These are phyloP conservation scores for Pinus tabuliformis DNA, from an alignment of 75 land plant genomes.

Conservation along the genomic window DNA sequence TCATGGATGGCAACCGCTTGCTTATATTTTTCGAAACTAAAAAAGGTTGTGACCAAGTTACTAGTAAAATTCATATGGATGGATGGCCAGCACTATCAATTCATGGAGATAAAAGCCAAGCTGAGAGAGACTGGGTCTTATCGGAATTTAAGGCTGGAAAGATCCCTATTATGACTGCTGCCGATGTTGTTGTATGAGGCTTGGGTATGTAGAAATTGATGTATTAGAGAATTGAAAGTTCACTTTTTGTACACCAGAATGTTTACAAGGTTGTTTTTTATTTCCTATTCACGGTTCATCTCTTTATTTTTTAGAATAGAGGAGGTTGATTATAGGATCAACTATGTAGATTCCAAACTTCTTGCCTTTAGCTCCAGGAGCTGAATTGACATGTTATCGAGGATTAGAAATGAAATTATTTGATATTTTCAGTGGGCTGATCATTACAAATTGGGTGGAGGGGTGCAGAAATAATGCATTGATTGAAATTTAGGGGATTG, in stretches of 20 bases:
- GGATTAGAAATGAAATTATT: not conserved
- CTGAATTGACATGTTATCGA: not conserved
- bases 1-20: constrained; percentile 94
- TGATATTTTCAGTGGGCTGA: constrained; percentile 1
- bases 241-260: not conserved
- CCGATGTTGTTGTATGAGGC: constrained; percentile 99
- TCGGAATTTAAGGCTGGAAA: constrained; percentile 97
- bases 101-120: constrained; percentile 99
- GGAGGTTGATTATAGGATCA: not conserved
- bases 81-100: constrained; percentile 99
- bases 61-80: constrained; percentile 95
- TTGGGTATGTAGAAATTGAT: constrained; percentile 62
- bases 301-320: not conserved
- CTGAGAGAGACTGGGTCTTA: constrained; percentile 98
- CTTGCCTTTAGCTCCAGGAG: not conserved
- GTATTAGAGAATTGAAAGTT: constrained; percentile 1
- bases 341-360: not conserved
- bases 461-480: not conserved
- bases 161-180: constrained; percentile 99
- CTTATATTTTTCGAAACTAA: constrained; percentile 97
- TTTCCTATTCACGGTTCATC: not conserved
- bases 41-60: constrained; percentile 94
- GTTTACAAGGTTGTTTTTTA: not conserved
- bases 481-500: constrained; percentile 5
- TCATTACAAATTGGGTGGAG: not conserved